Base-by-base conservation (phyloP, 768 basidiomycete genomes). In the Boletellus emodensis region DNA sequence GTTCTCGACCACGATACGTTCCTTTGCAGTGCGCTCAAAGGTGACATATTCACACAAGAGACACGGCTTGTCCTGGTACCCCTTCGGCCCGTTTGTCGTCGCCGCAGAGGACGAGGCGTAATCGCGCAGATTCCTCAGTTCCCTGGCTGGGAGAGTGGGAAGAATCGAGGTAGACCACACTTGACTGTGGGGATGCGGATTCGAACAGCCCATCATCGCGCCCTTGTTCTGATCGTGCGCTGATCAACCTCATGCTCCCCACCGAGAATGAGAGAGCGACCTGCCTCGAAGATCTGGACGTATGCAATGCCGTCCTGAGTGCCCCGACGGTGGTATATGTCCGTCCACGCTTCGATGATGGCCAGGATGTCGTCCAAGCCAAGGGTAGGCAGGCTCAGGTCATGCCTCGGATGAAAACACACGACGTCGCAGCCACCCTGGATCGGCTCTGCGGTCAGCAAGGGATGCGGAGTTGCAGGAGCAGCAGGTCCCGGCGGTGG, bases 151-250 rank as follows among this genome's bases (percentile, higher is more conserved):
- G 22, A 87, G 66, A 1, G 82, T 79, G 1, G 91, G 92, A 7
- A 93, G 71, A 14, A 74, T 74, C 3, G 86, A 88, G 4, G 85
- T 68, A 3, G 90, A 87, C 89, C 91, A 92, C 14, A 85, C 81
- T 67, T 96, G 94, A 18, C 92, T 90, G 65, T 95, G 94, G 0
- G 94, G 92, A 65, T 95, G 94, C 22, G 92, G 90, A 62, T 94
- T 95, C 7, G 88, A 91, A 63, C 91, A 94, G 11, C 94, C 94
- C 94, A 94, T 94, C 75, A 92, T 93, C 3, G 85, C 70, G 3
- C 94, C 94, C 70, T 94, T 94, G 68, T 93, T 94, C 85, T 92
- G 58, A 34, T 26, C 22, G 43, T 36, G 44, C 42, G 1, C 34
- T 47, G 45, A 46, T 58, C 56, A 57, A 26, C 34, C 32, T 30